Evolutionary conservation across 306 rosid species (phyloP).

Genomic region (Vachellia pachyceras): DNA sequence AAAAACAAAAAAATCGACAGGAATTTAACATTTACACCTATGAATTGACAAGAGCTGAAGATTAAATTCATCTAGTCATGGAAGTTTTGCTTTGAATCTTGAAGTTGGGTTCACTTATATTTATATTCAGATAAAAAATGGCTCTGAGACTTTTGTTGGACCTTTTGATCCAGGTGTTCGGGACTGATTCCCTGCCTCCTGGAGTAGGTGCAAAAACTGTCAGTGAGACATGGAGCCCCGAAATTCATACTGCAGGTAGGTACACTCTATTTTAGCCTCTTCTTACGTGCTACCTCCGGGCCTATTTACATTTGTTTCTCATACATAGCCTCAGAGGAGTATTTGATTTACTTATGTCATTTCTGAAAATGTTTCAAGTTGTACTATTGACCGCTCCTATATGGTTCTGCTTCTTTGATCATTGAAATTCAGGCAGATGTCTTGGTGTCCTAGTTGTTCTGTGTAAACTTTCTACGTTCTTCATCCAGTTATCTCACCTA

Average conservation of each 20-base stretch:
- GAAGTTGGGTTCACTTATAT: background rate
- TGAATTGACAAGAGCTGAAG: background rate
- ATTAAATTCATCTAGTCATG: constrained; percentile 19
- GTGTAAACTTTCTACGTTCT: background rate
- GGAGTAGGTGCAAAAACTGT: constrained; percentile 46
- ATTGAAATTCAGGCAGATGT: background rate
- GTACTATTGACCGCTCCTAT: background rate
- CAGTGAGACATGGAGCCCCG: constrained; percentile 49
- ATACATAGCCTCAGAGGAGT: too few relatives aligned
- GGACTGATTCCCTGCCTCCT: constrained; percentile 62
- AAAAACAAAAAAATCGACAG: background rate
- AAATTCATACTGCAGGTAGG: constrained; percentile 56
- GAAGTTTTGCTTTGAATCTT: constrained; percentile 4
- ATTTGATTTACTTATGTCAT: background rate
- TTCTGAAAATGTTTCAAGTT: constrained; percentile 6
- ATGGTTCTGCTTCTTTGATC: constrained; percentile 5
- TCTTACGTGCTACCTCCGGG: background rate
- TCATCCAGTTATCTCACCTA: background rate
- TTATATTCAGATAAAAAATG: constrained; percentile 16
- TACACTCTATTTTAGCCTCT: constrained; percentile 18
- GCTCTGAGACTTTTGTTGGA: constrained; percentile 35
- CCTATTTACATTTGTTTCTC: too few relatives aligned
- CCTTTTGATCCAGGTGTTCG: constrained; percentile 56
- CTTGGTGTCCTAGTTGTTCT: constrained; percentile 11
- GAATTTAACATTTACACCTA: background rate